Base-by-base conservation (phyloP, 441 rosid genomes). In the Mallotus repandus region DNA sequence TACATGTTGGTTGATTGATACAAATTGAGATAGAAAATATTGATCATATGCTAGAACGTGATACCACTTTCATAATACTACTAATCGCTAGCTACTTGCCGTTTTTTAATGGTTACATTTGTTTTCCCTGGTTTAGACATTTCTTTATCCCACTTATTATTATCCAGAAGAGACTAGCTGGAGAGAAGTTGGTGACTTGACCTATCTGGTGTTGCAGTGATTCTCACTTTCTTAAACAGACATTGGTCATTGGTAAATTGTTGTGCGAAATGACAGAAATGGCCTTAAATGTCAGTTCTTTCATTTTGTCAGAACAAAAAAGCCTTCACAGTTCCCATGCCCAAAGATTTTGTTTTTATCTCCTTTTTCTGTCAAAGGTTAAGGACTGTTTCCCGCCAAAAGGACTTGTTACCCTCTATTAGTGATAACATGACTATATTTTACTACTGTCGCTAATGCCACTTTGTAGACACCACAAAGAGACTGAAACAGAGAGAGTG, bases 381-480 rank as follows among this genome's bases (percentile, higher is more conserved):
- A 63, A 56, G 18, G 43, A 66, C 79, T 53, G 22, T 84, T 89
- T 84, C 91, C 93, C 92, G 89, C 95, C 90, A 81, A 80, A 84
- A 76, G 38, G 21, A 35, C 1, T 46, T 49, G 58, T 61, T 55
- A 54, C 62, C 25, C 71, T 50, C 49, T 18, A 9, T 82, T 66
- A 81, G 79, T 79, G 69, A 78, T 75, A 62, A 74, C 63, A 32
- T 14, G 21, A 53, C 56, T n/a, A 45, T 9, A 45, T 38, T 62
- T 56, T 50, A 21, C 38, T 52, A 69, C 53, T 41, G 58, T 63
- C 22, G 10, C n/a, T 22, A 4, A 4, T 38, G 5, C 41, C 41
- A 38, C 41, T 38, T 45, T 8, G 69, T 53, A 58, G 66, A 71
- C 70, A 16, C 15, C 15, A 58, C 71, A 16, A 62, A 71, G 62